These are phyloP conservation scores for Hordeum marinum DNA, from an alignment of 176 grass and related monocot species.

Conservation along the genomic window DNA sequence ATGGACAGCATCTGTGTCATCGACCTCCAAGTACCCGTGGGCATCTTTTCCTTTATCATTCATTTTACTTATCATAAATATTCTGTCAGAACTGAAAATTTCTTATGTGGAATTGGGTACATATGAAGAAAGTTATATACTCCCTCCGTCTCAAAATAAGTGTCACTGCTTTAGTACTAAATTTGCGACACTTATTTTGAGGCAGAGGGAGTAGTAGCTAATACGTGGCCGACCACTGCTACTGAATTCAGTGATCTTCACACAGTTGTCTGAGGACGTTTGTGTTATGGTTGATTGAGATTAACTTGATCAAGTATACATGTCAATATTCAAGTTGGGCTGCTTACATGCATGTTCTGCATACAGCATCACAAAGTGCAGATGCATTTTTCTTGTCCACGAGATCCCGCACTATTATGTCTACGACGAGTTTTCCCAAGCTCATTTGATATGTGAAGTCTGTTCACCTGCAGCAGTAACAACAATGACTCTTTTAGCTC, in stretches of 20 bases:
- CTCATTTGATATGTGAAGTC: not conserved
- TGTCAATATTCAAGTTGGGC: not conserved
- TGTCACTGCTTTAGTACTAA: too few species aligned
- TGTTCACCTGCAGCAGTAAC: not conserved
- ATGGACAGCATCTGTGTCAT: slow-evolving; percentile 85
- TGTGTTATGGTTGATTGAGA: not conserved
- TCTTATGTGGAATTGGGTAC: too few species aligned
- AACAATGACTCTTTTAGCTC: not conserved
- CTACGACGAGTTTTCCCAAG: not conserved
- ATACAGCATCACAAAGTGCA: not conserved
- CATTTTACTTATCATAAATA: not conserved
- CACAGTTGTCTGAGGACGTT: not conserved
- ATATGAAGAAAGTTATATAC: too few species aligned
- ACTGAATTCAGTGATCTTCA: not conserved
- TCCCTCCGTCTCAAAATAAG: too few species aligned
- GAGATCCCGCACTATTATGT: not conserved
- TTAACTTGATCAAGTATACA: not conserved
- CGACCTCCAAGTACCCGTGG: slow-evolving; percentile 86
- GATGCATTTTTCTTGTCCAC: not conserved
- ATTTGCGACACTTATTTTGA: too few species aligned
- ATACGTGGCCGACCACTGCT: not conserved
- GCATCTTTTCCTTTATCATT: slow-evolving; percentile 26
- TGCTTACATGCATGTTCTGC: not conserved
- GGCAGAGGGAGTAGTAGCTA: too few species aligned
- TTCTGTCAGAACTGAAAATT: not conserved